Base-by-base conservation (phyloP, 345 rosid genomes). In the Lepidium sativum region DNA sequence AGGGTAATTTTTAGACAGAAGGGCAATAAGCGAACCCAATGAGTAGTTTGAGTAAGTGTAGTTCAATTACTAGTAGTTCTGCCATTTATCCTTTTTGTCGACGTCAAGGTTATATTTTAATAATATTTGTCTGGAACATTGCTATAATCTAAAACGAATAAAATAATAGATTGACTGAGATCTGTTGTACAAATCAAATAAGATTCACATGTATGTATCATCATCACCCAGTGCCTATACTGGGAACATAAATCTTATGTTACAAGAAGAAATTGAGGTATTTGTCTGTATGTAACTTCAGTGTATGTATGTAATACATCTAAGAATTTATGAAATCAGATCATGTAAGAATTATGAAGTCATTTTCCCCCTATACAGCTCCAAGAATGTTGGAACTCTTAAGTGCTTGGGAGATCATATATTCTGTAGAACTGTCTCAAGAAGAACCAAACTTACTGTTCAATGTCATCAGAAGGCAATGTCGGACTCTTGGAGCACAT, bases 401-500 rank as follows among this genome's bases (percentile, higher is more conserved):
- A 41, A 45, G 53, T 27, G 60, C 53, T 50, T 69, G 20, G 55
- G 75, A 71, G 59, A 63, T 71, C 53, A 71, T 71, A 63, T 48
- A 39, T 63, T 64, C 58, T 34, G 31, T 31, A 49, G 47, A 55
- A 71, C 20, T 47, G 54, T 33, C 16, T 50, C 65, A 40, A 56
- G 39, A 20, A 61, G 47, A 42, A 37, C 41, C 54, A 11, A 53
- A 27, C 51, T 25, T 66, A 73, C 72, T 60, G 63, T 13, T 73
- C 72, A 8, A 52, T 44, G 35, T 84, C 89, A 43, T 84, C 84
- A 0, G 87, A 69, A 4, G 86, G 88, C 75, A 84, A 66, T 1
- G 96, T 89, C 5, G 92, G 92, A 75, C 92, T 89, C 67, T 81
- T 89, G 60, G 96, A 84, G 65, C 94, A 84, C 80, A 80, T 80